These are phyloP conservation scores for Plasmodium blacklocki DNA, from an alignment of 169 alveolate species.

Conservation along the genomic window DNA sequence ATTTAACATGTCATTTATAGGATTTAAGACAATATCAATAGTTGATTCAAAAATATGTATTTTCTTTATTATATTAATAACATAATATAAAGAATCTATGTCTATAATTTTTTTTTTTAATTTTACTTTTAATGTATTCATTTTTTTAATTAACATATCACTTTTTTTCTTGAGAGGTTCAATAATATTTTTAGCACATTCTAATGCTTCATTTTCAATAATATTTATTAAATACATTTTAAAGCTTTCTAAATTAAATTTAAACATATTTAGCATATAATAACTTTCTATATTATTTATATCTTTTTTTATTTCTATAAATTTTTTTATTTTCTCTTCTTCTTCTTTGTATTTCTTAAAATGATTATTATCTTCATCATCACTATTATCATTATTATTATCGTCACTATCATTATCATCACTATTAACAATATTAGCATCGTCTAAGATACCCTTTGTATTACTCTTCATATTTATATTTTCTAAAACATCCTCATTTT, in stretches of 20 bases:
- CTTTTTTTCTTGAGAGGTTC: conserved; percentile 66
- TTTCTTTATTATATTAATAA: conserved; percentile 60
- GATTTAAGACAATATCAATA: conserved; percentile 65
- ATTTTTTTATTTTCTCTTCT: conserved; percentile 68
- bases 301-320: conserved; percentile 61
- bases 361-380: background rate
- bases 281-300: conserved; percentile 64
- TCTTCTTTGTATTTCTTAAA: conserved; percentile 40
- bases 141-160: conserved; percentile 62
- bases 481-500: background rate
- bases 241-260: conserved; percentile 67
- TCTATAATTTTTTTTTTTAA: conserved; percentile 55
- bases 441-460: no score
- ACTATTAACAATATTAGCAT: background rate
- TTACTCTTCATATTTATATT: background rate
- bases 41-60: conserved; percentile 70
- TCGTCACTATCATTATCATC: conserved; percentile 11
- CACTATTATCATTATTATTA: background rate
- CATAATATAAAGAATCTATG: conserved; percentile 70
- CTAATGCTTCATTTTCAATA: conserved; percentile 68
- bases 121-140: conserved; percentile 35
- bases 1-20: conserved; percentile 54
- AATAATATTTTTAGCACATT: conserved; percentile 68
- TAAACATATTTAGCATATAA: conserved; percentile 48
- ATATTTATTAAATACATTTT: conserved; percentile 60